phyloP scores from a whole-genome alignment of 2,329 filamentous ascomycete genomes.

The Penicillium sp. region DNA sequence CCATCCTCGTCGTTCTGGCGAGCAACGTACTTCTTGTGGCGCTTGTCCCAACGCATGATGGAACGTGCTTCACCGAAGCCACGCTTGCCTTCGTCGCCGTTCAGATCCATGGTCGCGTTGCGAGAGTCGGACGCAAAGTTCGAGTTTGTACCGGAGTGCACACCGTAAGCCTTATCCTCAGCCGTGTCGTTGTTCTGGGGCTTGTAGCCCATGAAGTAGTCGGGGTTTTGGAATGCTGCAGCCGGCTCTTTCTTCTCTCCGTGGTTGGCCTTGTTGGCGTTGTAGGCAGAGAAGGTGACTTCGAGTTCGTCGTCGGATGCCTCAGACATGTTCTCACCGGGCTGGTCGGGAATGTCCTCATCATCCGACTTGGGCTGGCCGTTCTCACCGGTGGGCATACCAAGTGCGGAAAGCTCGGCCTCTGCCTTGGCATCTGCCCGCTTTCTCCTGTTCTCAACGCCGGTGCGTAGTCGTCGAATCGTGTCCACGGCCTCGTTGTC shows the following conservation, averaged over 20 bases:
- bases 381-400: constrained; percentile 34
- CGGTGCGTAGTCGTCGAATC: constrained; percentile 46
- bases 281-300: constrained; percentile 67
- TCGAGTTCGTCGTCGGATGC: constrained; percentile 66
- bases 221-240: constrained; percentile 73
- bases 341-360: constrained; percentile 38
- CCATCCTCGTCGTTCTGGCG: constrained; percentile 94
- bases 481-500: constrained; percentile 64
- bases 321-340: constrained; percentile 55
- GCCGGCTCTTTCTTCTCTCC: constrained; percentile 54
- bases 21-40: constrained; percentile 90
- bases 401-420: constrained; percentile 27
- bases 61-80: constrained; percentile 76
- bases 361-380: constrained; percentile 34
- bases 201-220: constrained; percentile 96
- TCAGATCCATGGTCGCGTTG: constrained; percentile 86
- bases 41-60: constrained; percentile 93
- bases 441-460: constrained; percentile 45
- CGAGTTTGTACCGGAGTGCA: constrained; percentile 74
- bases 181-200: constrained; percentile 77
- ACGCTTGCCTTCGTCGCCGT: constrained; percentile 78
- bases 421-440: constrained; percentile 34
- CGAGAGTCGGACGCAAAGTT: constrained; percentile 90
- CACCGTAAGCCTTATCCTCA: constrained; percentile 90
- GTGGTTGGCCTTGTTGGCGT: constrained; percentile 45